Conservation (phyloP, 2,329 filamentous ascomycete genomes). For the Huntiella decipiens region DNA sequence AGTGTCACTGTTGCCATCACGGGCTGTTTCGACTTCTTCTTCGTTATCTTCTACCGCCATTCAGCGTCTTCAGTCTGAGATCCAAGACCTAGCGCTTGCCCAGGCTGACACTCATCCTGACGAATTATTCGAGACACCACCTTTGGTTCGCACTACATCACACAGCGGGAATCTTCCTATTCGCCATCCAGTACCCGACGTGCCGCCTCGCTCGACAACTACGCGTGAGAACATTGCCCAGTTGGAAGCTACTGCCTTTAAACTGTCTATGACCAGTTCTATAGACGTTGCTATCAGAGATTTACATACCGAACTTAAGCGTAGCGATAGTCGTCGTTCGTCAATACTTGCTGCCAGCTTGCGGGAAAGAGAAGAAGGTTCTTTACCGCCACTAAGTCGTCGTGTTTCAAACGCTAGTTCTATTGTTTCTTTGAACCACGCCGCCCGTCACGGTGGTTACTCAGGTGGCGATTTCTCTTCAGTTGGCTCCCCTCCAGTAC, state of each 20-base stretch:
- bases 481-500: conserved; percentile 46
- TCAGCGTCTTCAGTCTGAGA: conserved; percentile 12
- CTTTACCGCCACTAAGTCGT: conserved; percentile 18
- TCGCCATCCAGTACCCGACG: conserved; percentile 42
- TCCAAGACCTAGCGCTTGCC: neutral
- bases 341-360: conserved; percentile 37
- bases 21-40: conserved; percentile 1
- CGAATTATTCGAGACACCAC: conserved; percentile 10
- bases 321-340: conserved; percentile 46
- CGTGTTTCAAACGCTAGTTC: conserved; percentile 34
- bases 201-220: conserved; percentile 40
- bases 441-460: conserved; percentile 47
- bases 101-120: conserved; percentile 11
- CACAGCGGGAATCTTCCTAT: conserved; percentile 25
- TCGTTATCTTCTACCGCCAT: conserved; percentile 11
- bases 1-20: neutral
- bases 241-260: conserved; percentile 57
- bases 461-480: conserved; percentile 41
- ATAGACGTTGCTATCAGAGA: conserved; percentile 62
- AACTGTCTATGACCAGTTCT: conserved; percentile 53
- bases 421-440: conserved; percentile 50
- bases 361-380: conserved; percentile 13
- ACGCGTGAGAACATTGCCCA: conserved; percentile 50
- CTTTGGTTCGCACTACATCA: conserved; percentile 29
- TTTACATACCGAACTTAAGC: conserved; percentile 51